phyloP scores from a whole-genome alignment of 768 basidiomycete species.

The Steccherinum ochraceum region DNA sequence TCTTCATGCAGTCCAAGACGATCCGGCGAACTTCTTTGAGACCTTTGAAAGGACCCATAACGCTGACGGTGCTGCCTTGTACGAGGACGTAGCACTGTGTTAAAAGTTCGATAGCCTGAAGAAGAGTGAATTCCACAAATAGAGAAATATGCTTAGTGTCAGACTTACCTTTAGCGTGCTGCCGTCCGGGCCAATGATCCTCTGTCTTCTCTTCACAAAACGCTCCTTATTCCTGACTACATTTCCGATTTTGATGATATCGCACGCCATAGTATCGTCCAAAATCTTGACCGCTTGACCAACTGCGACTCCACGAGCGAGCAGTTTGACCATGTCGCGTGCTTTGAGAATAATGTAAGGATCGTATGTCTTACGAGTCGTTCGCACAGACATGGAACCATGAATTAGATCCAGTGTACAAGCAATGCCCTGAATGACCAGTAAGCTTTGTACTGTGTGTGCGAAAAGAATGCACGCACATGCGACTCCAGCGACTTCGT shows the following conservation, averaged over 20 bases:
- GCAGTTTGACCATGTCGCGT: constrained; percentile 89
- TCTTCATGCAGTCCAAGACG: constrained; percentile 99
- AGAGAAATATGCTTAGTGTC: too few species aligned
- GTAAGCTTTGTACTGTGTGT: not conserved
- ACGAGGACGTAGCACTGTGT: constrained; percentile 97
- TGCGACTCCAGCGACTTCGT: constrained; percentile 78
- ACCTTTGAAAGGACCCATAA: constrained; percentile 94
- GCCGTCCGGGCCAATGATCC: constrained; percentile 96
- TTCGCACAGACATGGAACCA: constrained; percentile 95
- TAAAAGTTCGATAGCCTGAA: constrained; percentile 90
- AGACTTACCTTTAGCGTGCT: constrained; percentile 86
- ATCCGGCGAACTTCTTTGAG: constrained; percentile 95
- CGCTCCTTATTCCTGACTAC: constrained; percentile 93
- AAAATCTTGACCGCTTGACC: constrained; percentile 85
- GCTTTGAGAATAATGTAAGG: constrained; percentile 96
- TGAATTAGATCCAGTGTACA: constrained; percentile 94
- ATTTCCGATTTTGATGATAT: constrained; percentile 97
- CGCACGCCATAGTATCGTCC: constrained; percentile 85
- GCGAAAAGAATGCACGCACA: constrained; percentile 33
- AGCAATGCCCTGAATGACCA: constrained; percentile 58
- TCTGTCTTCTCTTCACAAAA: constrained; percentile 92
- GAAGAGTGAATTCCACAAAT: not conserved
- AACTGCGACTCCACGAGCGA: constrained; percentile 86
- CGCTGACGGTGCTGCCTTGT: constrained; percentile 96
- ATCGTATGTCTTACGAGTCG: constrained; percentile 95